Conservation (phyloP, 2,329 filamentous ascomycete genomes). For the Ascosphaera apis region DNA sequence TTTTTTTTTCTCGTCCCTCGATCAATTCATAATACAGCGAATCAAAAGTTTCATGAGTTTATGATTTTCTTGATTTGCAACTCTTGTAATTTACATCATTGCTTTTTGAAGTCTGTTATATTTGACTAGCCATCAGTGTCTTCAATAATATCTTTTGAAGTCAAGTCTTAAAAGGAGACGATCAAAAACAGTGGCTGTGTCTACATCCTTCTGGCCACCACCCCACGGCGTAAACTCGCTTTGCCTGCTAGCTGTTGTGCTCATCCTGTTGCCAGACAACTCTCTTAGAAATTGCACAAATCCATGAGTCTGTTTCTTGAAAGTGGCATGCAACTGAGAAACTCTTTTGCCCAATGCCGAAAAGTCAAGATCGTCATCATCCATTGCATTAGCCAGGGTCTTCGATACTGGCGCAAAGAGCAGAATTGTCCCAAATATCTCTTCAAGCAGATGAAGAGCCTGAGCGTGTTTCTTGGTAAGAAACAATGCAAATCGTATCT, state of each 20-base stretch:
- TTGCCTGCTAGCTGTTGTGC: slow-evolving; percentile 13
- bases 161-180: slow-evolving; percentile 47
- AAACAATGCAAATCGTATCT: slow-evolving; percentile 50
- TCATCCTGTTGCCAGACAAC: slow-evolving; percentile 39
- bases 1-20: not conserved
- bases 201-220: slow-evolving; percentile 10
- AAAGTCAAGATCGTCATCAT: slow-evolving; percentile 3
- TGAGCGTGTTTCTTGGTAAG: slow-evolving; percentile 53
- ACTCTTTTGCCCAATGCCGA: slow-evolving; percentile 14
- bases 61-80: too few species aligned
- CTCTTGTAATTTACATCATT: too few species aligned
- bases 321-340: slow-evolving; percentile 35
- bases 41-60: not conserved
- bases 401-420: slow-evolving; percentile 32
- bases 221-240: slow-evolving; percentile 8
- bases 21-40: not conserved
- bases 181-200: slow-evolving; percentile 37
- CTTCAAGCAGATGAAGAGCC: slow-evolving; percentile 48
- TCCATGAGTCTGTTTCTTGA: slow-evolving; percentile 47
- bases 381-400: slow-evolving; percentile 6
- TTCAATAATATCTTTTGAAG: slow-evolving; percentile 42
- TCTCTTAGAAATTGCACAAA: slow-evolving; percentile 51
- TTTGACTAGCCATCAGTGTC: not conserved
- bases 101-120: not conserved
- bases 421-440: slow-evolving; percentile 51